Evolutionary conservation across 257 asterid genomes (phyloP).

Genomic region (Petunia secreta): DNA sequence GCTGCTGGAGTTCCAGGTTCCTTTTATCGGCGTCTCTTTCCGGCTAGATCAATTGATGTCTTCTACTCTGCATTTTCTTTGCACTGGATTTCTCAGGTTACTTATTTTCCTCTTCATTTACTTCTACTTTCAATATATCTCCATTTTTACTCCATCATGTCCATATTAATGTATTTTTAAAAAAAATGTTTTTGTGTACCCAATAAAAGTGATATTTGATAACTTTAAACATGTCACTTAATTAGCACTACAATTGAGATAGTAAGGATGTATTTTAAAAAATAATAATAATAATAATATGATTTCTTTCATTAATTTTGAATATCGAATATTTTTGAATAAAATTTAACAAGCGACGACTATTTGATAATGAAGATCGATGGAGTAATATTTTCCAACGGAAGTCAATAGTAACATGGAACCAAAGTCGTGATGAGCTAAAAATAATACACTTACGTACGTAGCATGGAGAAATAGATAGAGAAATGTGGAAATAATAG

Average conservation of each 20-base stretch:
- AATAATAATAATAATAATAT: not conserved
- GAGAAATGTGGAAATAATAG: not conserved
- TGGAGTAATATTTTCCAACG: not conserved
- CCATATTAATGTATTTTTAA: not conserved
- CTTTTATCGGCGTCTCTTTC: conserved; percentile 82
- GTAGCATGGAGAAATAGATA: not conserved
- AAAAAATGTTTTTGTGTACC: not conserved
- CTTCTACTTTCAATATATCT: not conserved
- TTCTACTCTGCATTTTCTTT: conserved; percentile 88
- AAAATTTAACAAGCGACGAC: not conserved
- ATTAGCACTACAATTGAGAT: not conserved
- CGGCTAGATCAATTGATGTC: conserved; percentile 67
- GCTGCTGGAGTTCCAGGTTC: conserved; percentile 96
- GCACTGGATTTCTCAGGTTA: conserved; percentile 98
- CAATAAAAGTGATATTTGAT: no score
- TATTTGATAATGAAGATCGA: not conserved
- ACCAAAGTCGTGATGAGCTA: not conserved
- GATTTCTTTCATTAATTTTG: not conserved
- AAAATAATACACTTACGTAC: not conserved
- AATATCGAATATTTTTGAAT: no score
- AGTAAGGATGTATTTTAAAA: not conserved
- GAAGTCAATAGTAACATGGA: not conserved
- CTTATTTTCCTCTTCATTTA: not conserved
- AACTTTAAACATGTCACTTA: not conserved
- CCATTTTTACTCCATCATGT: no score